Base-by-base conservation (phyloP, 345 rosid genomes). In the Camelina neglecta region DNA sequence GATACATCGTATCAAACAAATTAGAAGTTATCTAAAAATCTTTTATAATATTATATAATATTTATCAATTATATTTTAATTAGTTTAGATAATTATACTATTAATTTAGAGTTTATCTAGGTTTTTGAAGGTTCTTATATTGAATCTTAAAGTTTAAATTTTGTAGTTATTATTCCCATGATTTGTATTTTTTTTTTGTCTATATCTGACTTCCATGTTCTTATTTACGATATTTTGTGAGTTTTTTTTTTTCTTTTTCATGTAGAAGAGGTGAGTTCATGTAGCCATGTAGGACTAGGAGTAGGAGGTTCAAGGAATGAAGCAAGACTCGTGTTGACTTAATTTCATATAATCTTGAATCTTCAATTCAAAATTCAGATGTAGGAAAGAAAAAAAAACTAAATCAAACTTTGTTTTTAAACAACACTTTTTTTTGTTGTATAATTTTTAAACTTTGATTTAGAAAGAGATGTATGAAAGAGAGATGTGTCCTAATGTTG, bases 401-500 rank as follows among this genome's bases (percentile, higher is more conserved):
- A 13, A 4, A 45, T 15, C 18, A 45, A 15, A 45, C n/a, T n/a
- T 47, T 47, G 20, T 47, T 2, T n/a, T 15, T 7, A 35, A 7
- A 35, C 8, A 7, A 35, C 0, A 15, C 8, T 45, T 51, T 10
- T 10, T 20, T 29, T 3, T 29, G 31, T 38, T 9, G 2, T 8
- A 3, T 18, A 18, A 21, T 24, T n/a, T 5, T 20, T 63, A 68
- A 35, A 35, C 38, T 35, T 35, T 35, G 38, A 29, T 29, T 38
- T 54, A 54, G 15, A 68, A 24, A 47, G 53, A 60, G n/a, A 21
- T n/a, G 16, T 5, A 5, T 12, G 57, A 47, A 61, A 71, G 72
- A 71, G 68, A 71, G 67, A 57, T 66, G 81, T 72, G 77, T 60
- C 31, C 31, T 29, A 29, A 29, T 60, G 77, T 78, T 72, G 81